A percentile compares a stretch with the other conserved stretches of the same genome.
phyloP scores from a whole-genome alignment of 2,329 filamentous ascomycete species.

The Penicillium fuscoglaucum region DNA sequence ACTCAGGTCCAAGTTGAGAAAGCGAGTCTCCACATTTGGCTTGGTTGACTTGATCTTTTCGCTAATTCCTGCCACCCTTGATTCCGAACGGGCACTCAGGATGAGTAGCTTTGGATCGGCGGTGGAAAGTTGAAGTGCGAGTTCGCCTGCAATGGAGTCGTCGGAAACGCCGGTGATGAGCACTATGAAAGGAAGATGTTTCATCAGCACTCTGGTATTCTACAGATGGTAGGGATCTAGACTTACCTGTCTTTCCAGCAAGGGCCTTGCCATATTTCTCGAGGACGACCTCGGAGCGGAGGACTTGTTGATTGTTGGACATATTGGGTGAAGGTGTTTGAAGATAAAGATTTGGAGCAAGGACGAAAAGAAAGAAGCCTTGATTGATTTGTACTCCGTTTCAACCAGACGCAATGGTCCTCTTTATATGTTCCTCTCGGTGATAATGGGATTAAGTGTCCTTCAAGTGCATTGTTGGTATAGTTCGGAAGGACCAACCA shows the following conservation, averaged over 20 bases:
- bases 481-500: background rate
- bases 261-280: slow-evolving; percentile 23
- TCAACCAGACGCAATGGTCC: accelerated
- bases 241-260: slow-evolving; percentile 21
- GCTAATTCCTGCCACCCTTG: slow-evolving; percentile 18
- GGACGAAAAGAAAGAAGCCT: background rate
- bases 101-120: slow-evolving; percentile 24
- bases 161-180: slow-evolving; percentile 27
- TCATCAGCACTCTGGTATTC: no score
- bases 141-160: slow-evolving; percentile 27
- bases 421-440: background rate
- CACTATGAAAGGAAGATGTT: slow-evolving; percentile 8
- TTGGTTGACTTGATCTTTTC: slow-evolving; percentile 20
- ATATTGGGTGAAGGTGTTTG: background rate
- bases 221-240: background rate
- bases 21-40: slow-evolving; percentile 20
- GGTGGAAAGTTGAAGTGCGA: slow-evolving; percentile 23
- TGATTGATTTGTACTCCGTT: background rate
- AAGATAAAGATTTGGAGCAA: background rate
- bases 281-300: slow-evolving; percentile 21
- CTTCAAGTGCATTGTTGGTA: background rate
- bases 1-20: slow-evolving; percentile 23
- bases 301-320: slow-evolving; percentile 16
- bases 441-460: background rate
- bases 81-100: slow-evolving; percentile 21